Percentiles rank a stretch among this genome's conserved stretches.
Conservation (phyloP, 768 basidiomycete species). For the Heimioporus sp. region DNA sequence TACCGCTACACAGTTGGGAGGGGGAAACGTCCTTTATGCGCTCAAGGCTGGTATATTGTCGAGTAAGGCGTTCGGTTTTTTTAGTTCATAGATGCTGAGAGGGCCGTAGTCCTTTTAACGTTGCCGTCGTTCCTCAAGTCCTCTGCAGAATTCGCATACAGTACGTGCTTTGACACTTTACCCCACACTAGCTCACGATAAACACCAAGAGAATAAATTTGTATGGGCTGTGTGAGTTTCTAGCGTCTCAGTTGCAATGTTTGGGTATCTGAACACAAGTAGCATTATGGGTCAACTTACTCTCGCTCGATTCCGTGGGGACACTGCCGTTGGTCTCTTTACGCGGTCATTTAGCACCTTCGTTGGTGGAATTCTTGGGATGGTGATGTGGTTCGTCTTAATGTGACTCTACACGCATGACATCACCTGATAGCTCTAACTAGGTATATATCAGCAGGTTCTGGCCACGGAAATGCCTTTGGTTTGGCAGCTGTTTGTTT, state of each 20-base stretch:
- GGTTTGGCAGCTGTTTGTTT: conserved; percentile 68
- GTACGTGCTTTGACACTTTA: conserved; percentile 34
- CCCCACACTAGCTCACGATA: conserved; percentile 4
- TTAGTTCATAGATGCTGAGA: neutral
- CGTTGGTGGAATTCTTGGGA: conserved; percentile 59
- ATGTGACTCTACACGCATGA: neutral
- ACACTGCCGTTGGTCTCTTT: conserved; percentile 66
- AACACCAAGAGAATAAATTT: conserved; percentile 52
- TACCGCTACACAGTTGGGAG: conserved; percentile 37
- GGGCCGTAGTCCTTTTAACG: conserved; percentile 47
- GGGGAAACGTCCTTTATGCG: conserved; percentile 66
- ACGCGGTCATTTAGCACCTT: conserved; percentile 65
- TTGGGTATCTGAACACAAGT: neutral
- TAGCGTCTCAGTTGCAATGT: neutral
- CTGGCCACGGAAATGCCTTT: conserved; percentile 57
- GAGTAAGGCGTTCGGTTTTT: conserved; percentile 33
- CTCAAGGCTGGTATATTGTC: conserved; percentile 70
- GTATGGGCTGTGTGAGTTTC: conserved; percentile 66
- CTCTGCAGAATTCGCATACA: conserved; percentile 56
- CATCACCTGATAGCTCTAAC: neutral
- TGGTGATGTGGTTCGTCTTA: conserved; percentile 58
- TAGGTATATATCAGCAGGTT: conserved; percentile 72
- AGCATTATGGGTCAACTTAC: conserved; percentile 79
- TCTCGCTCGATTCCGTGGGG: conserved; percentile 68
- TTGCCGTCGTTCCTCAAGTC: conserved; percentile 57